Conservation (phyloP, 768 basidiomycete species). For the Hygrophorus russula region DNA sequence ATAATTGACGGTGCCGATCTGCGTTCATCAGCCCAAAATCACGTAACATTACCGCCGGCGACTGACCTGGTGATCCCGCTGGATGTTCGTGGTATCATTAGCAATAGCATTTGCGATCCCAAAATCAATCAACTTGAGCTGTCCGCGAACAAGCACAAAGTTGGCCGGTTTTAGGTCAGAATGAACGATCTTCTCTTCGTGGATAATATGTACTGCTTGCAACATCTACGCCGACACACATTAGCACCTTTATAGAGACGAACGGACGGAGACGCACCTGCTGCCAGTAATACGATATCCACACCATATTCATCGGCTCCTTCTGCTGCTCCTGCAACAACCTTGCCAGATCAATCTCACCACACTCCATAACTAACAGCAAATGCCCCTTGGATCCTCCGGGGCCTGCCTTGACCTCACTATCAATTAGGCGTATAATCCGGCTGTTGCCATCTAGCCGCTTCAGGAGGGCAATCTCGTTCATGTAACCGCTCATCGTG, state of each 20-base stretch:
- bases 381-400: constrained; percentile 65
- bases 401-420: constrained; percentile 68
- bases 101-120: constrained; percentile 99
- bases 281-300: constrained; percentile 94
- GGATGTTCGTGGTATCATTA: constrained; percentile 97
- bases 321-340: constrained; percentile 77
- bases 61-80: constrained; percentile 83
- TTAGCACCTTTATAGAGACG: background rate
- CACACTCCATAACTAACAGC: constrained; percentile 92
- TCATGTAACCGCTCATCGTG: constrained; percentile 87
- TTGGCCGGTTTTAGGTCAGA: constrained; percentile 98
- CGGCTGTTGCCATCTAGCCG: constrained; percentile 89
- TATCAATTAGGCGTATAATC: constrained; percentile 87
- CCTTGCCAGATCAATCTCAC: constrained; percentile 84
- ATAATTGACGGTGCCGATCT: constrained; percentile 97
- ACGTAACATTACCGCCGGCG: background rate
- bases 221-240: constrained; percentile 61
- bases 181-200: constrained; percentile 97
- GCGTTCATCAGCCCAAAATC: background rate
- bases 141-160: constrained; percentile 91
- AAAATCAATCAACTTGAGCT: constrained; percentile 96
- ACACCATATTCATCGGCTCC: constrained; percentile 83
- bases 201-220: constrained; percentile 95
- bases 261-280: constrained; percentile 44
- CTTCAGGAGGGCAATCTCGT: constrained; percentile 88